Evolutionary conservation across 1,284 basidiomycete species (phyloP), one percentile per base, ranked within the genome.

Genomic region (Trichosporon ovoides): DNA sequence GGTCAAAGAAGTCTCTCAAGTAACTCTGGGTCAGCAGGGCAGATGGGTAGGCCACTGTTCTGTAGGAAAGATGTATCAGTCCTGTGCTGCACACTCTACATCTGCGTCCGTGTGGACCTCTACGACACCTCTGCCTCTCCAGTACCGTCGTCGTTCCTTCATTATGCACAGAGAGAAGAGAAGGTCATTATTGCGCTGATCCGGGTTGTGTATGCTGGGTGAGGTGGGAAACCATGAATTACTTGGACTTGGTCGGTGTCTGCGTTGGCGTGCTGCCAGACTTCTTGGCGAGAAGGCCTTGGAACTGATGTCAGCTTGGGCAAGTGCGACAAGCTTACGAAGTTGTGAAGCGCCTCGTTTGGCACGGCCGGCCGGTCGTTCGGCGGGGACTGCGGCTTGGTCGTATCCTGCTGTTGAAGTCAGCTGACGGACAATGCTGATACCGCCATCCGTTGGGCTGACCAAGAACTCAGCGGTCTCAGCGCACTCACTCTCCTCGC

Each of bases 331-430:
- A n/a, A n/a, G 69, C 74, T 65, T 40, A 76, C 76, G 56, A 78
- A 78, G 58, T 76, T 76, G 63, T 75, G 73, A 46, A 78, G 61
- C 14, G 74, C 74, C 60, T 76, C 77, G 64, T 75, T 75, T 3
- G 68, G 69, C 49, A 69, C 67, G 12, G 65, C 58, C 18, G 64
- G 38, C 11, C 60, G 31, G 12, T 57, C 43, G 14, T 56, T 60
- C n/a, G 60, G 38, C 35, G 66, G 56, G 20, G 50, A 38, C 13
- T 65, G 59, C 0, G 69, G 66, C 34, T 59, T 60, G 12, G 69
- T 31, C 28, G 28, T 58, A 33, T 73, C 71, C 68, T 75, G 54
- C 33, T 11, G 54, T 52, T 16, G 12, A 19, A 20, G 40, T 61
- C 56, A 46, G 57, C 55, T 9, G 28, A 22, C 46, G 24, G 20